These are phyloP conservation scores for Trametes cubensis DNA, from an alignment of 768 basidiomycete genomes.

Conservation along the genomic window DNA sequence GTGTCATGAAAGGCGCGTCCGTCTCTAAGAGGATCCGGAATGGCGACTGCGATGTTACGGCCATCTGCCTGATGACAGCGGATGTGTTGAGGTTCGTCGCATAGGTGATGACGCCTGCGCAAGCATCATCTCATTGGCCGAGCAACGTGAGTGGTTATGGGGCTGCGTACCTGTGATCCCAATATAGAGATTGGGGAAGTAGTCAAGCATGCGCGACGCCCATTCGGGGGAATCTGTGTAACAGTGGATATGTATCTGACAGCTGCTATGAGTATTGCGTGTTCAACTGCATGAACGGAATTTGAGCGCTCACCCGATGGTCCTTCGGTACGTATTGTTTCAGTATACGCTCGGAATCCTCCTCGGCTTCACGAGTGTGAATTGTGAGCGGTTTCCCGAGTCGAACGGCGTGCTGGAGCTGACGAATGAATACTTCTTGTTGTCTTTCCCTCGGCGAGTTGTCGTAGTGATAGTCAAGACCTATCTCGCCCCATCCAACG, in stretches of 20 bases:
- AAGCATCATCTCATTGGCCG: slow-evolving; percentile 65
- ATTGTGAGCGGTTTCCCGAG: slow-evolving; percentile 81
- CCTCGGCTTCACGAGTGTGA: slow-evolving; percentile 85
- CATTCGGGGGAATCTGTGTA: slow-evolving; percentile 83
- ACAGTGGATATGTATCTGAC: slow-evolving; percentile 85
- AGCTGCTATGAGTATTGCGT: not conserved
- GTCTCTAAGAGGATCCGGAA: slow-evolving; percentile 69
- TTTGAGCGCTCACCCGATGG: slow-evolving; percentile 51
- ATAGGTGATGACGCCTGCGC: slow-evolving; percentile 77
- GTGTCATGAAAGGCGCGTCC: slow-evolving; percentile 88
- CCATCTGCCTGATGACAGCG: slow-evolving; percentile 55
- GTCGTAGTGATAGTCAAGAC: slow-evolving; percentile 85
- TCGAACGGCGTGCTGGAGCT: slow-evolving; percentile 67
- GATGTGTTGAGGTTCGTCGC: slow-evolving; percentile 74
- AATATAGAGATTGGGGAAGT: slow-evolving; percentile 82
- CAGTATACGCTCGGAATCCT: slow-evolving; percentile 76
- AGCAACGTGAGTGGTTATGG: slow-evolving; percentile 42
- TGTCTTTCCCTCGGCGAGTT: slow-evolving; percentile 73
- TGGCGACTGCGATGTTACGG: slow-evolving; percentile 21
- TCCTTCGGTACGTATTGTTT: slow-evolving; percentile 75
- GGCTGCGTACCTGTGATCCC: slow-evolving; percentile 67
- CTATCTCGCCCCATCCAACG: slow-evolving; percentile 89
- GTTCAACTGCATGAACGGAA: not conserved
- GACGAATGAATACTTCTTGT: slow-evolving; percentile 63
- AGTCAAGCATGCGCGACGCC: slow-evolving; percentile 66